Base-by-base conservation (phyloP, 768 basidiomycete genomes). In the Holtermannia corniformis region DNA sequence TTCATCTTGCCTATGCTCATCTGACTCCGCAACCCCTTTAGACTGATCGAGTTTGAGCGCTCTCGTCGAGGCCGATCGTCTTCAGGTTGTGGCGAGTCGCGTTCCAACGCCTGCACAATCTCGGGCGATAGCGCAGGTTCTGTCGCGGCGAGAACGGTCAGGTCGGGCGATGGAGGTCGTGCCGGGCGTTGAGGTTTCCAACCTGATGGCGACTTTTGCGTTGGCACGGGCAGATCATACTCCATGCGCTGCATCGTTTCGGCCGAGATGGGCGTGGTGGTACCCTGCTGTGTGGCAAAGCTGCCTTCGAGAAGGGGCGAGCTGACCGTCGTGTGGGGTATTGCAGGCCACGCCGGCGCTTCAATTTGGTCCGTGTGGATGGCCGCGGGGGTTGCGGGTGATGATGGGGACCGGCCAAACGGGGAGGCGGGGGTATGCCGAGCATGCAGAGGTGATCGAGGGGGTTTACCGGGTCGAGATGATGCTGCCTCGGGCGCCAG, bases 221-320 rank as follows among this genome's bases (percentile, higher is more conserved):
- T 13, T 16, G 45, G 49, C 16, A 7, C 37, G 4, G 52, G 45
- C 16, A 50, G 46, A 5, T 61, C 55, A 7, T 52, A 46, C 46
- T 62, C 55, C 68, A 68, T 68, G 13, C 68, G 56, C 27, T 54
- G 54, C 26, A 63, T 55, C 4, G 71, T 68, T 52, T 72, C 71
- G 2, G 50, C 42, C 1, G 66, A 69, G 12, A 69, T 50, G 5
- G 64, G 45, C 25, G 47, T 48, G 12, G 57, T 49, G 2, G 49
- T 49, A 20, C 52, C 54, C 20, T 42, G 19, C 14, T 32, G 43
- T 5, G 21, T 49, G 4, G 5, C 47, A 37, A 5, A 28, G 47
- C 4, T 4, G 22, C 26, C 25, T 5, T 20, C 23, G 4, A 32
- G 2, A 51, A 52, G 0, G 49, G 50, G 14, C 12, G 46, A 37